Conservation (phyloP, 345 rosid species). For the Kandelia obovata region DNA sequence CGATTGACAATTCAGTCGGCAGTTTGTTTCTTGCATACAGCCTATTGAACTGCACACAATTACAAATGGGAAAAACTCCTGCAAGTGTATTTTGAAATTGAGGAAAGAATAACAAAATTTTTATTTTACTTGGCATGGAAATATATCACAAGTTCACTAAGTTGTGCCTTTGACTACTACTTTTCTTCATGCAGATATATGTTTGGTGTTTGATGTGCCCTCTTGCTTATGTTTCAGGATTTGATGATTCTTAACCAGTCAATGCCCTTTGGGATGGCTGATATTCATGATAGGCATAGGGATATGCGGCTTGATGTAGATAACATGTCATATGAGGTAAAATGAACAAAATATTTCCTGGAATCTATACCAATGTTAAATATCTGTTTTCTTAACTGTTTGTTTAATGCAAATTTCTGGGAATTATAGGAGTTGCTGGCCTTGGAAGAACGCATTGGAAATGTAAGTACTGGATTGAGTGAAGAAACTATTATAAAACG, state of each 20-base stretch:
- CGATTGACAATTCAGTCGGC: too few species aligned
- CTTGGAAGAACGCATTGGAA: conserved; percentile 86
- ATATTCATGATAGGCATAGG: conserved; percentile 72
- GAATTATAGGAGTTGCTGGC: conserved; percentile 70
- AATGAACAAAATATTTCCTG: conserved; percentile 1
- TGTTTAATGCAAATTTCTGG: conserved; percentile 2
- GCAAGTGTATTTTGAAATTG: too few species aligned
- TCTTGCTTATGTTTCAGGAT: conserved; percentile 47
- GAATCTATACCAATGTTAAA: not conserved
- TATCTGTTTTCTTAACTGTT: not conserved
- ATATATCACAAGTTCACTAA: not conserved
- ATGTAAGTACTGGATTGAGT: conserved; percentile 78
- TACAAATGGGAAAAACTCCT: too few species aligned
- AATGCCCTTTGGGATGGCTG: conserved; percentile 54
- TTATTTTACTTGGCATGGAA: too few species aligned
- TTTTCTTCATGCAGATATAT: not conserved
- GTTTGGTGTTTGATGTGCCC: conserved; percentile 1
- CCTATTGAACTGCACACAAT: too few species aligned
- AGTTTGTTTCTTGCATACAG: too few species aligned
- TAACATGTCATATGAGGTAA: conserved; percentile 96
- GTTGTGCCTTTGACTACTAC: not conserved
- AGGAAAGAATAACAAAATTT: too few species aligned
- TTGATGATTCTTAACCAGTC: conserved; percentile 80
- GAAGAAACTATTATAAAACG: conserved; percentile 54
- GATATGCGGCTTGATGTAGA: conserved; percentile 98